Percentiles rank a stretch among this genome's conserved stretches.
These are phyloP conservation scores for Dryas integrifolia DNA, from an alignment of 331 rosid genomes.

Conservation along the genomic window DNA sequence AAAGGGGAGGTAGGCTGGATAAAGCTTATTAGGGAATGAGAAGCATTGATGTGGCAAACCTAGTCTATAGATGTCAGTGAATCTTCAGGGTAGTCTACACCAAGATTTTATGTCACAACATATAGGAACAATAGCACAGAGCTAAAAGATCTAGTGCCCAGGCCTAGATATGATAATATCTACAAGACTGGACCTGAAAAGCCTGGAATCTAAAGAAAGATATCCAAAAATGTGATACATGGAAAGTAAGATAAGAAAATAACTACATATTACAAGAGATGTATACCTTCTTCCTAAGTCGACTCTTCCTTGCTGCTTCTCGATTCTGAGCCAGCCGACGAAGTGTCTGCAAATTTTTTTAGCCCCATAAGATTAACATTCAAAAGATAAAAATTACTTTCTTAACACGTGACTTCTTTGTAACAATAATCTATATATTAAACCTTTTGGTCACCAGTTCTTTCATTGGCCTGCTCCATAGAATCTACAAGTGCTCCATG, in stretches of 20 bases:
- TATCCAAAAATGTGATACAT: neutral
- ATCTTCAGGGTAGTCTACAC: neutral
- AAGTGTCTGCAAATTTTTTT: slow-evolving; percentile 38
- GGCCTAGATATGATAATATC: neutral
- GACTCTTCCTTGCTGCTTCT: slow-evolving; percentile 83
- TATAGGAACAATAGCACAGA: neutral
- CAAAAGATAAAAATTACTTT: neutral
- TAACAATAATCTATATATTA: too few relatives aligned
- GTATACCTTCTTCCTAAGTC: slow-evolving; percentile 75
- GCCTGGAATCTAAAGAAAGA: neutral
- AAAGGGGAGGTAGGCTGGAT: neutral
- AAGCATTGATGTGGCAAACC: slow-evolving; percentile 12
- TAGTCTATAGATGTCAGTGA: neutral
- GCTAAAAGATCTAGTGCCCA: neutral
- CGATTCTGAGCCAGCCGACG: slow-evolving; percentile 80
- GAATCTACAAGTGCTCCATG: slow-evolving; percentile 65
- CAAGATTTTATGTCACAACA: slow-evolving; percentile 8
- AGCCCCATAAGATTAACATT: neutral
- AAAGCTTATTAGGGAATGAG: neutral
- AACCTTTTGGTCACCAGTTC: slow-evolving; percentile 70
- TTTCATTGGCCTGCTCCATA: slow-evolving; percentile 45
- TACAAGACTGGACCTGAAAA: too few relatives aligned
- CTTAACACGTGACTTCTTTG: neutral
- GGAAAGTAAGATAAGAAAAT: neutral
- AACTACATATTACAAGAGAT: neutral